These are phyloP conservation scores for Talinum fruticosum DNA, from an alignment of 148 eudicot genomes.

Conservation along the genomic window DNA sequence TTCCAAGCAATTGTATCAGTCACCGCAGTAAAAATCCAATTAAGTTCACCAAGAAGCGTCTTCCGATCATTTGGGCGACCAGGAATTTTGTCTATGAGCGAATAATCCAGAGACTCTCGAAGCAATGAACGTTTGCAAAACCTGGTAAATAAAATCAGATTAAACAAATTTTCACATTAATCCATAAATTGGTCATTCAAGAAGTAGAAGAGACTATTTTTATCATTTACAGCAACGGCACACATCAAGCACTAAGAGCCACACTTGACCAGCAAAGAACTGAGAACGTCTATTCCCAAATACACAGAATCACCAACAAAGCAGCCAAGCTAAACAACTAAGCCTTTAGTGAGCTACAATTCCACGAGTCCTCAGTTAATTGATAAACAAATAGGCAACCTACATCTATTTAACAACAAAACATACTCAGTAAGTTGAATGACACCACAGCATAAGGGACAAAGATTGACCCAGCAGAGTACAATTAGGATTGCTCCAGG, in stretches of 20 bases:
- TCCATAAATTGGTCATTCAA: neutral
- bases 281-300: neutral
- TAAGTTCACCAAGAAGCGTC: slow-evolving; percentile 96
- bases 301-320: neutral
- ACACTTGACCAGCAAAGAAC: neutral
- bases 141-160: slow-evolving; percentile 42
- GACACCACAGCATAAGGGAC: neutral
- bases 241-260: neutral
- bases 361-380: no score
- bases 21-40: slow-evolving; percentile 96
- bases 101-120: slow-evolving; percentile 64
- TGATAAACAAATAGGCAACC: neutral
- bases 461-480: no score
- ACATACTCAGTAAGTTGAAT: neutral
- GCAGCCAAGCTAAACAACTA: neutral
- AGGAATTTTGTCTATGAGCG: slow-evolving; percentile 87
- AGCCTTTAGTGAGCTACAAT: no score
- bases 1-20: slow-evolving; percentile 99
- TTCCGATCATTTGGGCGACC: slow-evolving; percentile 94
- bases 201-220: neutral
- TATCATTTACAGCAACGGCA: neutral
- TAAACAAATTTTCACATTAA: neutral
- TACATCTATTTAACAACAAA: neutral
- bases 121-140: slow-evolving; percentile 89
- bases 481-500: no score